phyloP scores from a whole-genome alignment of 106 monocot genomes.

The Iris macrosiphon region DNA sequence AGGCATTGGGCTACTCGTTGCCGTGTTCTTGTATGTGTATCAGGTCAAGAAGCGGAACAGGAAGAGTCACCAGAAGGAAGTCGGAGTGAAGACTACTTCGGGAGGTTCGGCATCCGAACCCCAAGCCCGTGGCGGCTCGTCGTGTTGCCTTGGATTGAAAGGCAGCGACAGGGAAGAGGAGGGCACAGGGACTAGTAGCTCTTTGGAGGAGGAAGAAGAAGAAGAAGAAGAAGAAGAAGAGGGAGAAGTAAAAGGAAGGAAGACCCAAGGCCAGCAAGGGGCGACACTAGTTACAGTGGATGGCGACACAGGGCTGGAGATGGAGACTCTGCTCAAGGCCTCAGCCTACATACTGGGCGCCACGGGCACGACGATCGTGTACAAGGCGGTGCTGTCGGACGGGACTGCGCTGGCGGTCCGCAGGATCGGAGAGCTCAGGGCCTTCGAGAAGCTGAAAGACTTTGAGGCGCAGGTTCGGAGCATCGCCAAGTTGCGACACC shows the following conservation, averaged over 20 bases:
- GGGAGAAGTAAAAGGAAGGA: background rate
- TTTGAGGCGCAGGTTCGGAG: constrained; percentile 76
- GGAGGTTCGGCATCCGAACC: background rate
- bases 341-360: constrained; percentile 98
- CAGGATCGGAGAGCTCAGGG: constrained; percentile 64
- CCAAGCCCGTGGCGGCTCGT: background rate
- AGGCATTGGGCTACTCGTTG: constrained; percentile 58
- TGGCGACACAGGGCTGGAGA: constrained; percentile 70
- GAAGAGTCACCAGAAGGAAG: background rate
- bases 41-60: constrained; percentile 42
- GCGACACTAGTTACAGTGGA: constrained; percentile 76
- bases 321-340: constrained; percentile 90
- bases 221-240: constrained; percentile 8
- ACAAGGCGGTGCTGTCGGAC: constrained; percentile 95
- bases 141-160: constrained; percentile 33
- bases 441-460: constrained; percentile 63
- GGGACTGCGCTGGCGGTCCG: constrained; percentile 82
- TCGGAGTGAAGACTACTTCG: background rate
- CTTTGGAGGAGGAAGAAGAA: constrained; percentile 40
- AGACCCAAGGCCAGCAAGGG: constrained; percentile 7
- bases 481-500: constrained; percentile 78
- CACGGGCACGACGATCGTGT: constrained; percentile 79
- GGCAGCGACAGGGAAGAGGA: no score
- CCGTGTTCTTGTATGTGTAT: constrained; percentile 61
- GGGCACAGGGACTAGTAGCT: constrained; percentile 20